Percentiles rank a stretch among this genome's conserved stretches.
phyloP scores from a whole-genome alignment of 768 basidiomycete species.

The Amanita rubescens region DNA sequence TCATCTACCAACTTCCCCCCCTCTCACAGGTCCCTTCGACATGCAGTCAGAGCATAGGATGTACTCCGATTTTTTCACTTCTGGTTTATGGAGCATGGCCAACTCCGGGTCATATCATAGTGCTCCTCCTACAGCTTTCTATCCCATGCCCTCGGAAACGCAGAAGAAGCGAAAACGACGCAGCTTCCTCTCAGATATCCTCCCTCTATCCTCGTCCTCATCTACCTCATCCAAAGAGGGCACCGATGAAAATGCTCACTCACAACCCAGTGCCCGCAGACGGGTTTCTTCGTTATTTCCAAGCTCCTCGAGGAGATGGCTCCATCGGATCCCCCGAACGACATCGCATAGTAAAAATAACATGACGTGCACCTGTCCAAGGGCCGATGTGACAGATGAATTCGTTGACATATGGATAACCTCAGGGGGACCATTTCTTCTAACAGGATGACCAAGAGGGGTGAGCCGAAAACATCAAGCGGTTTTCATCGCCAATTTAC shows the following conservation, averaged over 20 bases:
- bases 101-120: slow-evolving; percentile 11
- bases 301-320: background rate
- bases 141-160: slow-evolving; percentile 3
- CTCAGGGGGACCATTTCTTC: slow-evolving; percentile 23
- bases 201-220: background rate
- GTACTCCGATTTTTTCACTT: slow-evolving; percentile 44
- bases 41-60: slow-evolving; percentile 2
- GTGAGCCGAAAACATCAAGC: slow-evolving; percentile 9
- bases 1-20: background rate
- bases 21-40: background rate
- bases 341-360: background rate
- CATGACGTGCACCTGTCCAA: background rate
- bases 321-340: background rate
- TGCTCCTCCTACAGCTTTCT: background rate
- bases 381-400: background rate
- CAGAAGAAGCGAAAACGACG: background rate
- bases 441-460: slow-evolving; percentile 16
- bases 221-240: background rate
- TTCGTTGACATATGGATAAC: slow-evolving; percentile 27
- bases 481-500: background rate
- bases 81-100: slow-evolving; percentile 36
- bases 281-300: background rate
- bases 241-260: background rate
- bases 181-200: background rate
- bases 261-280: background rate